phyloP scores from a whole-genome alignment of 1,284 basidiomycete genomes.

The Cystobasidiaceae sp. region DNA sequence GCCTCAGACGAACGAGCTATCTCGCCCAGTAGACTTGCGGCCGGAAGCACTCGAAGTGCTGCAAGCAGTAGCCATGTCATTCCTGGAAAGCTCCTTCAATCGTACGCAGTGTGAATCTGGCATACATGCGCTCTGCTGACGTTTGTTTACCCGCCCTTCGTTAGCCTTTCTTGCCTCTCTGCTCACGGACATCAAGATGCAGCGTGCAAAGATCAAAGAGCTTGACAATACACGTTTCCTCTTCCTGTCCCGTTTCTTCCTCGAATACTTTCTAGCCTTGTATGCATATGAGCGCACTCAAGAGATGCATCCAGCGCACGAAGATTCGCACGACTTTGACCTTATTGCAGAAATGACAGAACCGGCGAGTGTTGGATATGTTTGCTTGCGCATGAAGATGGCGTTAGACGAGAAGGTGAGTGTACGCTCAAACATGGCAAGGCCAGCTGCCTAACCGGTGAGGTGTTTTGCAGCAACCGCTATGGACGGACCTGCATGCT shows the following conservation, averaged over 20 bases:
- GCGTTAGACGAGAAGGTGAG: conserved; percentile 80
- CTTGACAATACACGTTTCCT: conserved; percentile 81
- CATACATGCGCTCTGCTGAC: background rate
- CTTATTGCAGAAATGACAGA: conserved; percentile 78
- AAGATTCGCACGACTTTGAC: conserved; percentile 60
- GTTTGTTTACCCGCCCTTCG: too few species aligned
- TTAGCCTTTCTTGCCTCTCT: conserved; percentile 74
- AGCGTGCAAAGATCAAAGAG: conserved; percentile 79
- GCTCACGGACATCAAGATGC: conserved; percentile 86
- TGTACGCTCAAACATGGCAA: background rate
- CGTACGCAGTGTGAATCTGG: conserved; percentile 53
- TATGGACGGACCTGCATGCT: conserved; percentile 91
- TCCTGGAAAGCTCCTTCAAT: conserved; percentile 78
- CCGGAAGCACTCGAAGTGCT: conserved; percentile 63
- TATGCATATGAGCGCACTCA: conserved; percentile 37
- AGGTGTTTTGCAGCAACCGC: conserved; percentile 64
- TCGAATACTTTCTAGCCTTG: conserved; percentile 70
- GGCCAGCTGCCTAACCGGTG: background rate
- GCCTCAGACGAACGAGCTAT: conserved; percentile 49
- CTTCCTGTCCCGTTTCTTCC: conserved; percentile 77
- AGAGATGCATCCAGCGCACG: conserved; percentile 36
- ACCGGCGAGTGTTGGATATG: conserved; percentile 77
- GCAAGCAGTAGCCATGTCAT: conserved; percentile 62
- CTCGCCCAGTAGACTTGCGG: conserved; percentile 54
- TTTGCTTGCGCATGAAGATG: conserved; percentile 76